These are phyloP conservation scores for Salix dunnii DNA, from an alignment of 345 rosid genomes.

Conservation along the genomic window DNA sequence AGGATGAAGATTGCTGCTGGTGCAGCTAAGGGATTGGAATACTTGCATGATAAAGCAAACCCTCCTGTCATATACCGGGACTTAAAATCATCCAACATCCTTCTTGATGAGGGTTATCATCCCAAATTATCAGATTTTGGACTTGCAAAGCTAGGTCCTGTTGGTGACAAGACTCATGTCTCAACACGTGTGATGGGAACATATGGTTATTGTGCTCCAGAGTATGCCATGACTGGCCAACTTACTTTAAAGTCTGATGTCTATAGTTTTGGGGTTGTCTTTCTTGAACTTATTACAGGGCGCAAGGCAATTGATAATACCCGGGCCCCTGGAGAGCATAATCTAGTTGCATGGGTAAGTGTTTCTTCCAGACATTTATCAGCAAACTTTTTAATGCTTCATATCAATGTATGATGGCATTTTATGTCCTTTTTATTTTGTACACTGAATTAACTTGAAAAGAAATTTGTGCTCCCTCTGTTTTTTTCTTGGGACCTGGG, in stretches of 20 bases:
- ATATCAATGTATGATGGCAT: not conserved
- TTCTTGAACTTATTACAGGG: conserved; percentile 93
- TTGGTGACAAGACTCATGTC: conserved; percentile 97
- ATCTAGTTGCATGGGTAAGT: conserved; percentile 96
- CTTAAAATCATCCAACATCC: conserved; percentile 90
- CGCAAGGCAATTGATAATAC: conserved; percentile 91
- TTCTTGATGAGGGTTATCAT: conserved; percentile 82
- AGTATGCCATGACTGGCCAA: conserved; percentile 98
- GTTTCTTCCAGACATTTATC: conserved; percentile 3
- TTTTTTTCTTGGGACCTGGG: conserved; percentile 14
- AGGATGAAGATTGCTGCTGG: conserved; percentile 99
- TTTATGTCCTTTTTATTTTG: not conserved
- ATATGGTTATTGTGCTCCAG: conserved; percentile 99
- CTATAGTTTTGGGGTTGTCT: conserved; percentile 96
- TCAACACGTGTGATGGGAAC: conserved; percentile 99
- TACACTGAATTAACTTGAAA: conserved; percentile 12
- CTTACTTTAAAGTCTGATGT: conserved; percentile 94
- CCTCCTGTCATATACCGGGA: conserved; percentile 98
- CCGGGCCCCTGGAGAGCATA: conserved; percentile 78
- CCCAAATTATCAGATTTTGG: conserved; percentile 98
- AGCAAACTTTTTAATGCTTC: not conserved
- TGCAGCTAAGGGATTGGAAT: conserved; percentile 95
- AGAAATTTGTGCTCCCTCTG: conserved; percentile 5
- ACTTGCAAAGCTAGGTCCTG: conserved; percentile 94
- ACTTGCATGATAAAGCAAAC: conserved; percentile 90